Evolutionary conservation across 441 rosid species (phyloP), one percentile per base, ranked within the genome.

Genomic region (Populus tomentosa): DNA sequence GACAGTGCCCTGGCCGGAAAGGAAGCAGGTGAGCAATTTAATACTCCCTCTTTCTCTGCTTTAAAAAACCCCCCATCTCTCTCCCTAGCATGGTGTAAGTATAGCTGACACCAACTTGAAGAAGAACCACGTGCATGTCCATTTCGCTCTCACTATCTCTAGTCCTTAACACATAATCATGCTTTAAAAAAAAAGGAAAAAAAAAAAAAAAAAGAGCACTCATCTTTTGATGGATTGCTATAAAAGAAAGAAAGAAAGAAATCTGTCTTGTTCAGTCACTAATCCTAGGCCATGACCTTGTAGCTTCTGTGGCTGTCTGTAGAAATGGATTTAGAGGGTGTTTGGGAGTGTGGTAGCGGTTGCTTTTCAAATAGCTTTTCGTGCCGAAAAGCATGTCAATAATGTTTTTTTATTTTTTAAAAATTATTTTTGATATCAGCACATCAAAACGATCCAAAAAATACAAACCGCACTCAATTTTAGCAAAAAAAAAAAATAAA

Each of bases 61-160:
- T 75, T 53, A 69, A 80, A 68, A n/a, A 24, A 63, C 23, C 9
- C 28, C 36, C 65, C 56, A 10, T 32, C 59, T 35, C n/a, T 36
- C 78, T 68, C 77, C 71, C 23, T 50, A 5, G 2, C 28, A 6
- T 20, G 26, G 42, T 46, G 38, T 32, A 67, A 32, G 32, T 74
- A 73, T 36, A 72, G 81, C 30, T 81, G 82, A 82, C 87, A 87
- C 81, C 86, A 86, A 77, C 68, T 33, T 26, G 95, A 82, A 80
- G 88, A 72, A 65, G 86, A 86, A 89, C 86, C 97, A 90, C 89
- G 94, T 91, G 98, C 89, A 74, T 82, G 85, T 50, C 82, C 84
- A 80, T 79, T 77, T 84, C 82, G 78, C 64, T 32, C 76, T 79
- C 62, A 64, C 64, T 68, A 46, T 14, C 56, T 46, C 56, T 14